Evolutionary conservation across 1,284 basidiomycete species (phyloP), one percentile per base, ranked within the genome.

Genomic region (Ganoderma multipileum): DNA sequence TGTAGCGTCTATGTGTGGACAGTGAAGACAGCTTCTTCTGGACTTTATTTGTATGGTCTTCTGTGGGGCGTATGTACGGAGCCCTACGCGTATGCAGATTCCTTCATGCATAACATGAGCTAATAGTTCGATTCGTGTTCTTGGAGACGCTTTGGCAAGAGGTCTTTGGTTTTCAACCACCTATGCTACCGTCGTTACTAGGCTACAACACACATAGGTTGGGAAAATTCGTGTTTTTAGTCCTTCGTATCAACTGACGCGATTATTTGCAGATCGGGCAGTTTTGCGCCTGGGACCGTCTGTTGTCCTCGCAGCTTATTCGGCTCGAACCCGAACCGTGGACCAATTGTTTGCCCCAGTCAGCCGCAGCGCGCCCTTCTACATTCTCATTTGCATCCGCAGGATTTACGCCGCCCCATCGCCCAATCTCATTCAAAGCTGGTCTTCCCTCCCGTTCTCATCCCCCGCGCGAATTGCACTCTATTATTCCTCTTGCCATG

Each of bases 61-160:
- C 14, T 55, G 18, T 50, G 47, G 47, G 52, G 52, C 20, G 52
- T 55, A 55, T 55, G 52, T 30, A 55, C 18, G 52, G 52, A 55
- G 28, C 52, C 52, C 52, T 55, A 55, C 52, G 6, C 28, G 20
- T 55, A 55, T 55, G 28, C 52, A 55, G 18, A 55, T 30, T 28
- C 28, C 28, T 55, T 20, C 28, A 55, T 55, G 28, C 52, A 55
- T 55, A 39, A 39, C 38, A 55, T 18, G 18, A 55, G 52, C 28
- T 12, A 8, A 7, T 33, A 11, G 28, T 33, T 55, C 30, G 28
- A 33, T 18, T 16, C 28, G 12, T 28, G n/a, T 26, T 30, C 14
- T 54, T 54, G 9, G 20, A 33, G 16, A 18, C 4, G 6, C 33
- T 30, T 18, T 55, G 52, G 52, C 33, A 54, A 14, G 28, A 54